A percentile compares a stretch with the other conserved stretches of the same genome.
Evolutionary conservation across 2,329 filamentous ascomycete genomes (phyloP).

Genomic region (Talaromyces sp.): DNA sequence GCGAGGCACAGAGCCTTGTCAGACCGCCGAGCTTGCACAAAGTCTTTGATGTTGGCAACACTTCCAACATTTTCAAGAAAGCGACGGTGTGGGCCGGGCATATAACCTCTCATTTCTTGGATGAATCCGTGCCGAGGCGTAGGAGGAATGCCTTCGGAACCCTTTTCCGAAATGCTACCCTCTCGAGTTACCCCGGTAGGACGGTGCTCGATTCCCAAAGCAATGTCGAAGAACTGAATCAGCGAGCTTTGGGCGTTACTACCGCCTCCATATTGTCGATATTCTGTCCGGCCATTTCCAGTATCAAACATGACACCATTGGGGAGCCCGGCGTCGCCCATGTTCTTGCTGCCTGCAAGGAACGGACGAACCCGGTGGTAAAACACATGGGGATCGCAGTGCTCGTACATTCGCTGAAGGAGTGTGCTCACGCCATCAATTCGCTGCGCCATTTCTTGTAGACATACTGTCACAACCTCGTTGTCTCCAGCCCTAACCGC

Average conservation of each 20-base stretch:
- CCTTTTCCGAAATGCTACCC: conserved; percentile 44
- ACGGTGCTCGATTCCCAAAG: conserved; percentile 82
- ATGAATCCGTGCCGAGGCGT: conserved; percentile 80
- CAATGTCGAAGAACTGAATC: conserved; percentile 95
- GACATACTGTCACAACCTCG: conserved; percentile 66
- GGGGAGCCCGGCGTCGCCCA: conserved; percentile 88
- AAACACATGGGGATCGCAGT: conserved; percentile 89
- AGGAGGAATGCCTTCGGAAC: conserved; percentile 38
- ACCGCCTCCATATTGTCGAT: conserved; percentile 83
- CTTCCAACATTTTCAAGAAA: conserved; percentile 77
- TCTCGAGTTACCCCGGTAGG: conserved; percentile 68
- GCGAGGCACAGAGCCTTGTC: conserved; percentile 69
- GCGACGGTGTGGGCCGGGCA: conserved; percentile 86
- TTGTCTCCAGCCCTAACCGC: conserved; percentile 70
- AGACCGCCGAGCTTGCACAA: conserved; percentile 60
- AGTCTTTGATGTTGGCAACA: conserved; percentile 83
- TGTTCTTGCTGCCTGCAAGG: conserved; percentile 94
- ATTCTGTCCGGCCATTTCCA: conserved; percentile 62
- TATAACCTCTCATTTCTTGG: conserved; percentile 93
- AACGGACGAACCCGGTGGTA: conserved; percentile 96
- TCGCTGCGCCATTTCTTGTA: conserved; percentile 80
- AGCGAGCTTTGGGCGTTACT: conserved; percentile 96
- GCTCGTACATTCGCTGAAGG: conserved; percentile 87
- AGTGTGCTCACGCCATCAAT: conserved; percentile 78
- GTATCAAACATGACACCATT: conserved; percentile 84